Base-by-base conservation (phyloP, 495 filamentous ascomycete species). In the Tuber brumale region DNA sequence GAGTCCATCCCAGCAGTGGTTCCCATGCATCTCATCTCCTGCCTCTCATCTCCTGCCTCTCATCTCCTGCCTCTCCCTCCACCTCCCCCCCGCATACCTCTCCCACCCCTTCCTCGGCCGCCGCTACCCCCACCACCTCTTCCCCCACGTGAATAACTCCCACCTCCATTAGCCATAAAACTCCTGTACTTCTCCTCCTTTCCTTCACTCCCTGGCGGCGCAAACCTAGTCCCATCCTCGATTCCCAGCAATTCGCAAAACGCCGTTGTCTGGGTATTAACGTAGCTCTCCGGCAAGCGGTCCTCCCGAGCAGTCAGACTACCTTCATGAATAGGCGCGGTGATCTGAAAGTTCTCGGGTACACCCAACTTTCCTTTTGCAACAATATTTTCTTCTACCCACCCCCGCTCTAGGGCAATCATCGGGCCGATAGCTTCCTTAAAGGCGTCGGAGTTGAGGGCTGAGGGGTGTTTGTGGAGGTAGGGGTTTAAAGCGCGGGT, bases 231-330 rank as follows among this genome's bases (percentile, higher is more conserved):
- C 61, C 89, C 86, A 84, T 98, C 94, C 43, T 87, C 85, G 51
- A 97, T 92, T 5, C 89, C 89, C 1, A 97, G 70, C 74, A 97
- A 82, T 72, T 89, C 86, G 82, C 95, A 97, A 84, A 95, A 98
- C 27, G 84, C 81, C 10, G 84, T 84, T 14, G 93, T 97, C 84
- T 97, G 94, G 7, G 90, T 89, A 82, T 94, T 97, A 19, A 86
- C 92, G 82, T 93, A 96, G 84, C 96, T 94, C 0, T 83, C 81
- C 3, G 94, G 93, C 81, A 88, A 87, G 69, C 86, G 79, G 0
- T 75, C 73, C 23, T 81, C 81, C 16, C 46, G 82, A 70, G 84
- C 83, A 27, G 84, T 83, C 27, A 81, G 81, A 7, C 84, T 84
- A 0, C 85, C 82, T 61, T 89, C 86, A 76, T 93, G 92, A 6